Evolutionary conservation across 495 filamentous ascomycete genomes (phyloP), one percentile per base, ranked within the genome.

Genomic region (Podospora pseudopauciseta): DNA sequence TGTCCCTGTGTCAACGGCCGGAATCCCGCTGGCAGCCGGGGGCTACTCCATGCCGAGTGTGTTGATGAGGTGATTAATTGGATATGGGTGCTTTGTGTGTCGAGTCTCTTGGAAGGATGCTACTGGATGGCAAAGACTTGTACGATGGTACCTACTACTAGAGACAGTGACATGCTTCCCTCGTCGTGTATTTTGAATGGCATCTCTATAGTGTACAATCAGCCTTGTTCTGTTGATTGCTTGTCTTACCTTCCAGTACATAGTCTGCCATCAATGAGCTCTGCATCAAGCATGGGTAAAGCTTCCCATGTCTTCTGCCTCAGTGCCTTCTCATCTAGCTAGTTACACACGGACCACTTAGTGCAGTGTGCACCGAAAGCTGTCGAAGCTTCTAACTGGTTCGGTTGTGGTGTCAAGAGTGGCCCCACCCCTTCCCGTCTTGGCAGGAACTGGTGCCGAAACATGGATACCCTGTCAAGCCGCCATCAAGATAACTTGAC

Each of bases 11-110:
- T 63, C 34, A 16, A 13, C 15, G 7, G 63, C 26, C 0, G 61
- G 61, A 20, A 68, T 11, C 15, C 60, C 66, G 4, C 32, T 60
- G 9, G 49, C 60, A 9, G 53, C 39, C 28, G 73, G 71, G 3
- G 71, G 65, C 58, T 64, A 65, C 4, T 69, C 73, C 7, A 15
- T 58, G 9, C 39, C 39, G 13, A 49, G 18, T 49, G 39, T 49
- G 15, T 11, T 49, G 39, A 11, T 16, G 39, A 49, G 39, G 39
- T 49, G 39, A 49, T 49, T 49, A 7, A 32, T 49, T 49, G 39
- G 15, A 16, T 49, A 3, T 9, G 39, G 39, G 39, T 11, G 39
- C 39, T 16, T 49, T 3, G 15, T 49, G 39, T 3, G 3, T 49
- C 13, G 23, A 23, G 39, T 16, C 39, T 49, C 39, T 13, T 49